phyloP scores from a whole-genome alignment of 228 moss, liverwort and hornwort genomes.

The Sphagnum fallax region DNA sequence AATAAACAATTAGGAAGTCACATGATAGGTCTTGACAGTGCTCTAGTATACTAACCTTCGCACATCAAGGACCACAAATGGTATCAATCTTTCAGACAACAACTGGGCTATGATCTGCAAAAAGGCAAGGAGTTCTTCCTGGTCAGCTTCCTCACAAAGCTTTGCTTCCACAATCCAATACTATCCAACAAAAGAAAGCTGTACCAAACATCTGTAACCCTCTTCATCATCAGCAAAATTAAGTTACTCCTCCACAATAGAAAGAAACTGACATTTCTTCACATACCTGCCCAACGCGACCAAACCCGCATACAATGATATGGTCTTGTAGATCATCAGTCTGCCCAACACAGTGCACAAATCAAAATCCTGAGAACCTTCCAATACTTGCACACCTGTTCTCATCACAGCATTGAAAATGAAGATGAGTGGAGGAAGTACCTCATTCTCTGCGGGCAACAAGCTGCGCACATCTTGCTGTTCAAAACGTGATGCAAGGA shows the following conservation, averaged over 20 bases:
- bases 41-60: constrained; percentile 51
- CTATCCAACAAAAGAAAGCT: no score
- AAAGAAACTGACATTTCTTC: no score
- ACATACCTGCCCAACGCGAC: constrained; percentile 94
- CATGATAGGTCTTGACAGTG: no score
- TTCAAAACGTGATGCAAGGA: constrained; percentile 89
- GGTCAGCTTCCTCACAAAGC: no score
- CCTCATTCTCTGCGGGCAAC: constrained; percentile 94
- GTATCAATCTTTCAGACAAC: constrained; percentile 89
- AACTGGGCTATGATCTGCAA: constrained; percentile 94
- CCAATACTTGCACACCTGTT: no score
- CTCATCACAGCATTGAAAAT: no score
- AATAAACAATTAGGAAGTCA: no score
- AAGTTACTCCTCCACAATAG: no score
- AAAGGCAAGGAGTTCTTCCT: neutral
- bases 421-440: constrained; percentile 11
- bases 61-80: constrained; percentile 93
- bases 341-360: constrained; percentile 29
- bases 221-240: no score
- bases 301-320: constrained; percentile 96
- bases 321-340: constrained; percentile 95
- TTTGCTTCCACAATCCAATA: no score
- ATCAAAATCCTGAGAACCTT: no score
- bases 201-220: no score
- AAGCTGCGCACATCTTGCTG: constrained; percentile 96